Base-by-base conservation (phyloP, 345 rosid species). In the Lenwebbia sp. region DNA sequence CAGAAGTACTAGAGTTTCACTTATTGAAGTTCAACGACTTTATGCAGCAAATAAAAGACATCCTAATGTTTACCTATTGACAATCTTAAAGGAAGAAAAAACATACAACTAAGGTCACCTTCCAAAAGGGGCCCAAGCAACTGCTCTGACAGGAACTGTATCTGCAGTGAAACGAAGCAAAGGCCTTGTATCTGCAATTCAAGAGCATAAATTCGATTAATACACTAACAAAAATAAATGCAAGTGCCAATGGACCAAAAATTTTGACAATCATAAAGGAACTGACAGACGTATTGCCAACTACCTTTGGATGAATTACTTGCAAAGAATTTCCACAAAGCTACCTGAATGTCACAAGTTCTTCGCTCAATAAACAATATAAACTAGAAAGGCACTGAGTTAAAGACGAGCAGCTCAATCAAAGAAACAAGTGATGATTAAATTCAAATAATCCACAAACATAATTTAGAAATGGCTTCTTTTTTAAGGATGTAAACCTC, bases 81-180 rank as follows among this genome's bases (percentile, higher is more conserved):
- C 54, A 83, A 50, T 52, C 54, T 5, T 1, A 60, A 47, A 47
- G 54, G 40, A 55, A 60, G 9, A 60, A 25, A 85, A 70, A 37
- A 37, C 81, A 70, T 37, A 19, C 81, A 70, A 21, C 81, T 37
- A 53, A 74, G 85, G 70, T 86, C 85, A 95, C 99, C 98, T 93
- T 87, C 89, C 95, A 86, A 82, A 74, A 58, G 99, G 98, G 85
- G 98, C 96, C 99, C 99, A 97, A 57, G 96, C 94, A 87, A 97
- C 91, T 53, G 98, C 90, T 92, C 98, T 94, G 86, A 97, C 93
- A 84, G 97, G 95, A 87, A 88, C 85, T 53, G 96, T 95, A 89
- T 96, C 99, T 40, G 99, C 98, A 88, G 93, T 92, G 89, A 96
- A 97, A 90, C 91, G 89, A 83, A 96, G 96, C 84, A 96, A 86